Percentiles rank a stretch among this genome's conserved stretches.
Conservation (phyloP, 768 basidiomycete species). For the Terana coerulea region DNA sequence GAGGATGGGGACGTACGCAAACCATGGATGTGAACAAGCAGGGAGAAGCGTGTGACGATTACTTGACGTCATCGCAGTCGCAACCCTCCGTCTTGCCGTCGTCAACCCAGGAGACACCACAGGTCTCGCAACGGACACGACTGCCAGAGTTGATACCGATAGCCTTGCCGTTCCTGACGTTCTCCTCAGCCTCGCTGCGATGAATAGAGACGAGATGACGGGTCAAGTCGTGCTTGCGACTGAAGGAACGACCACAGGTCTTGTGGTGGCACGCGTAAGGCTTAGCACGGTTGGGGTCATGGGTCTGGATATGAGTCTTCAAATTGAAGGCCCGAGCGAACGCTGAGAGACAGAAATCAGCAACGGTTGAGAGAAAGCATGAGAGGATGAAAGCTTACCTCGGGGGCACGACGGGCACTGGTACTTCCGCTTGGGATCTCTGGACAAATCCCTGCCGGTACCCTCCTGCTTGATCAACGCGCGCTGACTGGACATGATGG, state of each 20-base stretch:
- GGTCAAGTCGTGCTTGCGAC: constrained; percentile 90
- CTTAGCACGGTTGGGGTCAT: constrained; percentile 89
- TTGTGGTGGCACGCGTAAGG: constrained; percentile 85
- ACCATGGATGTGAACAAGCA: constrained; percentile 17
- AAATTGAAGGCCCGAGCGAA: constrained; percentile 94
- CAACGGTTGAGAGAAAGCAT: background rate
- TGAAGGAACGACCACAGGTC: constrained; percentile 86
- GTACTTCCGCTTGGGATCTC: constrained; percentile 75
- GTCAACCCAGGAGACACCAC: constrained; percentile 68
- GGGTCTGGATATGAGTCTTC: constrained; percentile 93
- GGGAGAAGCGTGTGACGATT: constrained; percentile 13
- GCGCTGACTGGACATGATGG: constrained; percentile 25
- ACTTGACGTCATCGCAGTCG: constrained; percentile 44
- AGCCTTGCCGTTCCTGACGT: constrained; percentile 33
- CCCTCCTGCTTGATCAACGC: constrained; percentile 20
- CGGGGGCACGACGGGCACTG: constrained; percentile 72
- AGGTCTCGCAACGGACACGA: constrained; percentile 69
- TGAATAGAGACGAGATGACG: constrained; percentile 88
- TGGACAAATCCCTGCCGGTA: constrained; percentile 41
- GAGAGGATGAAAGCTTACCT: constrained; percentile 38
- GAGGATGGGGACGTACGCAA: constrained; percentile 22
- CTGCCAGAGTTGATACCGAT: constrained; percentile 66
- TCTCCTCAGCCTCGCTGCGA: constrained; percentile 48
- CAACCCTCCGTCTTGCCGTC: constrained; percentile 31
- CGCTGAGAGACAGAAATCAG: constrained; percentile 39